phyloP scores from a whole-genome alignment of 352 stramenopile species.

The Globisporangium middletonii region DNA sequence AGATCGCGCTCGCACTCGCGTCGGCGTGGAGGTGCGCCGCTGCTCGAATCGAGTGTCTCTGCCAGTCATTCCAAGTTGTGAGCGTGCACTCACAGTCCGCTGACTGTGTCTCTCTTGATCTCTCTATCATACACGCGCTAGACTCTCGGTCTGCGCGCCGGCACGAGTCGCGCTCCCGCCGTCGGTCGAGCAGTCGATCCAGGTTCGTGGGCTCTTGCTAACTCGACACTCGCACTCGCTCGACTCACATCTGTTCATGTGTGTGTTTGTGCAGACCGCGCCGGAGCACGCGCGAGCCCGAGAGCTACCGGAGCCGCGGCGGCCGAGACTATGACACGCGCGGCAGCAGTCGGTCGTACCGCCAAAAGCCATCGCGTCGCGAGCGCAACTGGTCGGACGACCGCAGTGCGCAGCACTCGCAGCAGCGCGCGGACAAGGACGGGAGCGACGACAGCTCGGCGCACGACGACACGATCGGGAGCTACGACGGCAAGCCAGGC shows the following conservation, averaged over 20 bases:
- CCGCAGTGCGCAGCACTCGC: neutral
- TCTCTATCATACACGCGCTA: neutral
- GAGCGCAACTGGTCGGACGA: constrained; percentile 11
- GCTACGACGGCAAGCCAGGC: constrained; percentile 72
- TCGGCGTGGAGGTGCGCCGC: constrained; percentile 6
- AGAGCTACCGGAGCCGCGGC: constrained; percentile 8
- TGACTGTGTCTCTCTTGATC: neutral
- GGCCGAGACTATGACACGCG: constrained; percentile 4
- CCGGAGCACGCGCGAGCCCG: constrained; percentile 5
- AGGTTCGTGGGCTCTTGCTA: neutral
- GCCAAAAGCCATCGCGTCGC: constrained; percentile 11
- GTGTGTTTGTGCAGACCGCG: constrained; percentile 1
- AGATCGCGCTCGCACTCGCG: constrained; percentile 10
- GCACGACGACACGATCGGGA: constrained; percentile 83
- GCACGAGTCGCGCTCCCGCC: constrained; percentile 11
- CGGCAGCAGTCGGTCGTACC: constrained; percentile 13
- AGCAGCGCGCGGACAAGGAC: constrained; percentile 25
- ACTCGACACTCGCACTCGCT: neutral
- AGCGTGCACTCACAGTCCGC: neutral
- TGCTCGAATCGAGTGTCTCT: neutral
- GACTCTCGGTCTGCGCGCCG: constrained; percentile 11
- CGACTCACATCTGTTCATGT: neutral
- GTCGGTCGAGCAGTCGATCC: constrained; percentile 13
- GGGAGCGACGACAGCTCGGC: constrained; percentile 65
- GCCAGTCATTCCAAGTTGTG: neutral